These are phyloP conservation scores for Casaregolazyma lundiana DNA, from an alignment of 1,139 yeast species.

Conservation along the genomic window DNA sequence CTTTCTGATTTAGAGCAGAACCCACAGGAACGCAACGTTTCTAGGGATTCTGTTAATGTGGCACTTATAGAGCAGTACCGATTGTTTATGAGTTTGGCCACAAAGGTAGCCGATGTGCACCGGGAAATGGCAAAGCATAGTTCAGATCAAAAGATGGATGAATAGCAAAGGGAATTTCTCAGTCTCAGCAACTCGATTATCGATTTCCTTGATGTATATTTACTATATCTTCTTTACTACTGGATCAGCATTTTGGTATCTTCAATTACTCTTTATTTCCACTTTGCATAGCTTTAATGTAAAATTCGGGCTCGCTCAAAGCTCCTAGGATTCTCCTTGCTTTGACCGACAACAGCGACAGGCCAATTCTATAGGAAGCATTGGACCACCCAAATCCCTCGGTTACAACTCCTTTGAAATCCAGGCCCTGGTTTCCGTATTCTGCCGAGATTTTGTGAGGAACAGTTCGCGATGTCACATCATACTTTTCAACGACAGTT, in stretches of 20 bases:
- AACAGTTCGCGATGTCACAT: conserved; percentile 75
- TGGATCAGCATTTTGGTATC: neutral
- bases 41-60: conserved; percentile 49
- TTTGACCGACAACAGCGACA: conserved; percentile 61
- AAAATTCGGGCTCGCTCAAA: conserved; percentile 72
- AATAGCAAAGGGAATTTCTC: neutral
- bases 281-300: conserved; percentile 38
- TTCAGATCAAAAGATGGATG: neutral
- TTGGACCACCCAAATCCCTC: conserved; percentile 97
- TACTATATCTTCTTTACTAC: neutral
- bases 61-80: conserved; percentile 79
- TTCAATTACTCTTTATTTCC: conserved; percentile 6
- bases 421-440: conserved; percentile 94
- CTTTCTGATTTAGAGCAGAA: conserved; percentile 67
- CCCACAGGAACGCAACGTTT: conserved; percentile 32
- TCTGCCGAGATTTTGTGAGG: conserved; percentile 95
- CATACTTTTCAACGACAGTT: conserved; percentile 92
- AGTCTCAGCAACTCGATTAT: neutral
- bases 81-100: conserved; percentile 87
- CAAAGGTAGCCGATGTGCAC: conserved; percentile 83
- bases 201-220: neutral
- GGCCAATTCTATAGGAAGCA: conserved; percentile 75
- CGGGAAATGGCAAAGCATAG: conserved; percentile 47
- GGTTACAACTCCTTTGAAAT: conserved; percentile 87
- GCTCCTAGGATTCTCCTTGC: conserved; percentile 79